These are phyloP conservation scores for Pholiota molesta DNA, from an alignment of 768 basidiomycete genomes.

Conservation along the genomic window DNA sequence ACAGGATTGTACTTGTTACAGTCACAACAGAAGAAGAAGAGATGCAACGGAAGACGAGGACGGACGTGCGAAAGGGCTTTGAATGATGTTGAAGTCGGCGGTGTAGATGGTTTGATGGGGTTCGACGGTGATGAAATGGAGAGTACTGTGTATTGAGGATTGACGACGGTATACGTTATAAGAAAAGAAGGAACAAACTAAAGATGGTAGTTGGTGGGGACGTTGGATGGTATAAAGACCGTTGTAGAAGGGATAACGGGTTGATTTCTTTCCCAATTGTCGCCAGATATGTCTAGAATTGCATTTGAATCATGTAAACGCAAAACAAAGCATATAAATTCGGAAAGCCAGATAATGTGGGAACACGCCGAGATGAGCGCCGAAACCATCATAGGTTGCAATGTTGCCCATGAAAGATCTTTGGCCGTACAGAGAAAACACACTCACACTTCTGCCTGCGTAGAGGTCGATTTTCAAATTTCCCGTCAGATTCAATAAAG, in stretches of 20 bases:
- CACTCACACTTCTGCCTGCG: constrained; percentile 43
- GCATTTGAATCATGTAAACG: background rate
- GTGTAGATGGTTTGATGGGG: constrained; percentile 45
- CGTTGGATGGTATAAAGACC: constrained; percentile 34
- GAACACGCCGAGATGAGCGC: too few species aligned
- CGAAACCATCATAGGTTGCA: too few species aligned
- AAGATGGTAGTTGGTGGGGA: constrained; percentile 26
- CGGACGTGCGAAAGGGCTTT: constrained; percentile 21
- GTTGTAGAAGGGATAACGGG: constrained; percentile 33
- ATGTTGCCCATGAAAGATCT: background rate
- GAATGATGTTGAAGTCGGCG: constrained; percentile 50
- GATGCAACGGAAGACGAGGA: background rate
- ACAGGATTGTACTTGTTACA: constrained; percentile 18
- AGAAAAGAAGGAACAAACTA: constrained; percentile 29
- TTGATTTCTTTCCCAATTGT: constrained; percentile 48
- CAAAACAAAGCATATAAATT: background rate
- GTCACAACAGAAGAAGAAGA: constrained; percentile 4
- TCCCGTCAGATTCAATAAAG: constrained; percentile 19
- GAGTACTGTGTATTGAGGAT: constrained; percentile 27
- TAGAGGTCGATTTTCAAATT: constrained; percentile 49
- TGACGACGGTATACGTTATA: background rate
- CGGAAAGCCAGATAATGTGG: too few species aligned
- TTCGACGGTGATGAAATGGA: constrained; percentile 35
- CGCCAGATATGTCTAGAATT: constrained; percentile 31
- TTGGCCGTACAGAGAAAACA: background rate